phyloP scores from a whole-genome alignment of 345 rosid genomes.

The Excoecaria cochinchinensis region DNA sequence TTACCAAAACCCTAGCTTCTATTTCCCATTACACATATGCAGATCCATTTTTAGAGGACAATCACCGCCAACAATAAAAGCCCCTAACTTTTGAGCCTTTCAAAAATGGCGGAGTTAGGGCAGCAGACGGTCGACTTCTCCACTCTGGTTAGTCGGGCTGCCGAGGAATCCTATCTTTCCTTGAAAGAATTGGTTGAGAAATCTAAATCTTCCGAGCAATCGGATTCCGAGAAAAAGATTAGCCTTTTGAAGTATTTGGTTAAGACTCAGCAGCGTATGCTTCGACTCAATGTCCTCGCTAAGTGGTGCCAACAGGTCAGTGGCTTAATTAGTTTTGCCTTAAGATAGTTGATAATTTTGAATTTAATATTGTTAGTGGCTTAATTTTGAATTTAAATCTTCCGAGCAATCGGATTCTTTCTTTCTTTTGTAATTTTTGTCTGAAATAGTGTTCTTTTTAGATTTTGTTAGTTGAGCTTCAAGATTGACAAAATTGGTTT shows the following conservation, averaged over 20 bases:
- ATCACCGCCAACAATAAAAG: neutral
- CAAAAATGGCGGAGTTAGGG: conserved; percentile 76
- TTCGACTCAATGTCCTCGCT: conserved; percentile 83
- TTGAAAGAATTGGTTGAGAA: conserved; percentile 80
- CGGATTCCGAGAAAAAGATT: conserved; percentile 87
- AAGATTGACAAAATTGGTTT: neutral
- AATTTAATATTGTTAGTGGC: too few species aligned
- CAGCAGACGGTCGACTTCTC: conserved; percentile 86
- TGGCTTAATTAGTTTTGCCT: neutral
- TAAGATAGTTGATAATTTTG: neutral
- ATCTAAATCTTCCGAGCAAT: conserved; percentile 61
- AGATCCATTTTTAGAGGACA: neutral
- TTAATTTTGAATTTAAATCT: too few species aligned
- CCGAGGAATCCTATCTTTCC: conserved; percentile 77
- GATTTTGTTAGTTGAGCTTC: neutral
- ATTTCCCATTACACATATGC: neutral
- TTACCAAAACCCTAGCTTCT: conserved; percentile 1
- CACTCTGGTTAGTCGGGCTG: conserved; percentile 67
- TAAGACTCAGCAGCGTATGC: conserved; percentile 93
- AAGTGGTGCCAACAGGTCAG: conserved; percentile 99
- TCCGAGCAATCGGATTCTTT: neutral
- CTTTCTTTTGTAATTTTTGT: neutral
- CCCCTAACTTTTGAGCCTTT: neutral
- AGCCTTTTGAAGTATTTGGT: conserved; percentile 70
- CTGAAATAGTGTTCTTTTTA: neutral